Evolutionary conservation across 192 early-diverging fungal species (phyloP), one percentile per base, ranked within the genome.

Genomic region (Umbelopsis vinacea): DNA sequence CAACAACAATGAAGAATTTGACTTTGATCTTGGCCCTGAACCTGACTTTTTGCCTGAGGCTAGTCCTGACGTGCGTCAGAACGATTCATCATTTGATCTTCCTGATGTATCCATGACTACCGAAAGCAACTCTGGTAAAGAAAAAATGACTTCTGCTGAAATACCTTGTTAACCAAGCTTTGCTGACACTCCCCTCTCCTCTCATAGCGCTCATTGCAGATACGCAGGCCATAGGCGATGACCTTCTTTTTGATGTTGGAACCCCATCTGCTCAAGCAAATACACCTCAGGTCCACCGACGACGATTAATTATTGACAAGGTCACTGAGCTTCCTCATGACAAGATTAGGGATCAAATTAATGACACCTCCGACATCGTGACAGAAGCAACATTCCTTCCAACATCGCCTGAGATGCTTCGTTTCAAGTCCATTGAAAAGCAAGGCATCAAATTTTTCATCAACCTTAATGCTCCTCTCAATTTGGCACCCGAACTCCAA

Each of bases 241-340:
- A 63, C 26, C 33, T 63, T 1, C 57, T 63, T 19, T 63, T 45
- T 71, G 48, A 54, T 45, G 46, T 46, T 17, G 52, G 73, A 4
- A 46, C 69, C 22, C 29, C 74, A 0, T 21, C 54, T 29, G 46
- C 57, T 21, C 76, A 69, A 48, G 46, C 66, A 35, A 17, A 37
- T 50, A 67, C 66, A 23, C 73, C 67, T 8, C 60, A 63, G 57
- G 17, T 35, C 48, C 67, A 82, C 46, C 86, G 86, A 67, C 86
- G 90, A 46, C 89, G 82, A 66, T 69, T 91, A 2, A 73, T 90
- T 35, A 83, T 94, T 3, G 92, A 95, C 72, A 75, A 82, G 8
- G 74, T 84, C n/a, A 94, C 87, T 1, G 90, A 94, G 77, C 81
- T 95, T 66, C 73, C 88, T 21, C 78, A 85, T 52, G 78, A 84